phyloP scores from a whole-genome alignment of 306 rosid genomes.

The Arachis hypogaea region DNA sequence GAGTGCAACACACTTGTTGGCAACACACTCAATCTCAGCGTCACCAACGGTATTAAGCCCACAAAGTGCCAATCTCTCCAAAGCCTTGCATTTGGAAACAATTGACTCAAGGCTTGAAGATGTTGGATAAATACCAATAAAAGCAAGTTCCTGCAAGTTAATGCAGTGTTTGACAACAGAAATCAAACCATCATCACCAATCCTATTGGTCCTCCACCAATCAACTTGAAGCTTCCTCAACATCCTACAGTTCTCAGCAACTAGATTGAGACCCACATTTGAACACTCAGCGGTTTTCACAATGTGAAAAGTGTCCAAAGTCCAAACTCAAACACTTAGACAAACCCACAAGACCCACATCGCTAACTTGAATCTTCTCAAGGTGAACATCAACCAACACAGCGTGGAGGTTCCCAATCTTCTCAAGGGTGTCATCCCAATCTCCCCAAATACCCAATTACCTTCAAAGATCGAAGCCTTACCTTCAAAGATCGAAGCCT shows the following conservation, averaged over 20 bases:
- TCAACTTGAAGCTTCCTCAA: constrained; percentile 82
- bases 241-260: constrained; percentile 61
- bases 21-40: too few species aligned
- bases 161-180: too few species aligned
- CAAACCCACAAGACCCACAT: constrained; percentile 67
- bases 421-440: constrained; percentile 70
- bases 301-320: constrained; percentile 55
- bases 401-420: constrained; percentile 43
- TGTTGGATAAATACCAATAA: too few species aligned
- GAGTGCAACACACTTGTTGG: too few species aligned
- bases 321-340: constrained; percentile 55
- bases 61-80: too few species aligned
- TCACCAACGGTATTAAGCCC: too few species aligned
- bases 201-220: constrained; percentile 82
- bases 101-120: too few species aligned
- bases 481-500: constrained; percentile 50
- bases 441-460: constrained; percentile 55
- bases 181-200: constrained; percentile 32
- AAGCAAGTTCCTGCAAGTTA: too few species aligned
- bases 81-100: too few species aligned
- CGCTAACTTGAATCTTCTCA: constrained; percentile 55
- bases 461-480: constrained; percentile 52
- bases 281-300: constrained; percentile 48
- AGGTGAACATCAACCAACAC: constrained; percentile 47
- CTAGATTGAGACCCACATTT: too few species aligned